phyloP scores from a whole-genome alignment of 2,329 filamentous ascomycete species.

The Orbilia blumenaviensis region DNA sequence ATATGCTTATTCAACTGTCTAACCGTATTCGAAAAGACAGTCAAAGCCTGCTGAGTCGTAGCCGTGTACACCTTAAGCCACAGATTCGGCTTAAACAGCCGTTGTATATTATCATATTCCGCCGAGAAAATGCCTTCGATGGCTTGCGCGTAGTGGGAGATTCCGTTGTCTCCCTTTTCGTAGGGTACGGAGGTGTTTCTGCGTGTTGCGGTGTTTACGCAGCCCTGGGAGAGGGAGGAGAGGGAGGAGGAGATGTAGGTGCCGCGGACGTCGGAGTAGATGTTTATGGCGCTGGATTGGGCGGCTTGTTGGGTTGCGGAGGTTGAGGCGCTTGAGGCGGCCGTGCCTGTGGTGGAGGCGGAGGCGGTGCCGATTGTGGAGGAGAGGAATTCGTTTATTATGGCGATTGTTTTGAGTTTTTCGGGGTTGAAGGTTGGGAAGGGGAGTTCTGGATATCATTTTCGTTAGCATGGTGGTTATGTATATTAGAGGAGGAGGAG shows the following conservation, averaged over 20 bases:
- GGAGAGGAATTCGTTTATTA: slow-evolving; percentile 57
- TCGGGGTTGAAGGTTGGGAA: slow-evolving; percentile 84
- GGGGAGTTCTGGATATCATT: slow-evolving; percentile 65
- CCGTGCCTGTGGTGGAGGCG: slow-evolving; percentile 24
- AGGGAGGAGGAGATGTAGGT: slow-evolving; percentile 84
- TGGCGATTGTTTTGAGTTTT: slow-evolving; percentile 66
- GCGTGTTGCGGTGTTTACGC: slow-evolving; percentile 81
- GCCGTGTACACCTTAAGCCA: slow-evolving; percentile 81
- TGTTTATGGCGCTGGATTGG: slow-evolving; percentile 67
- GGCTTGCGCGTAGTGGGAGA: slow-evolving; percentile 85
- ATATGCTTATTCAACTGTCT: slow-evolving; percentile 90
- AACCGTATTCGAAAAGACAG: slow-evolving; percentile 84
- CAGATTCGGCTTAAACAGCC: slow-evolving; percentile 84
- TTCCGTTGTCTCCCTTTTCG: slow-evolving; percentile 85
- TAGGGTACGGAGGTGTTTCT: slow-evolving; percentile 74
- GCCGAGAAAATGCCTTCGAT: slow-evolving; percentile 87
- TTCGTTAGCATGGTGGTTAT: not conserved
- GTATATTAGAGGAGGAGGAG: slow-evolving; percentile 35
- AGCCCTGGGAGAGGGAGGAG: slow-evolving; percentile 86
- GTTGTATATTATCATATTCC: slow-evolving; percentile 90
- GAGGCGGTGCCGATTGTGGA: slow-evolving; percentile 56
- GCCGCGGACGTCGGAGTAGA: slow-evolving; percentile 86
- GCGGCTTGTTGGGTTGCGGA: slow-evolving; percentile 49
- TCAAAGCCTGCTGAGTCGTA: slow-evolving; percentile 79
- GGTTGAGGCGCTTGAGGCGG: too few species aligned